These are phyloP conservation scores for Suillus cothurnatus DNA, from an alignment of 768 basidiomycete species.

Conservation along the genomic window DNA sequence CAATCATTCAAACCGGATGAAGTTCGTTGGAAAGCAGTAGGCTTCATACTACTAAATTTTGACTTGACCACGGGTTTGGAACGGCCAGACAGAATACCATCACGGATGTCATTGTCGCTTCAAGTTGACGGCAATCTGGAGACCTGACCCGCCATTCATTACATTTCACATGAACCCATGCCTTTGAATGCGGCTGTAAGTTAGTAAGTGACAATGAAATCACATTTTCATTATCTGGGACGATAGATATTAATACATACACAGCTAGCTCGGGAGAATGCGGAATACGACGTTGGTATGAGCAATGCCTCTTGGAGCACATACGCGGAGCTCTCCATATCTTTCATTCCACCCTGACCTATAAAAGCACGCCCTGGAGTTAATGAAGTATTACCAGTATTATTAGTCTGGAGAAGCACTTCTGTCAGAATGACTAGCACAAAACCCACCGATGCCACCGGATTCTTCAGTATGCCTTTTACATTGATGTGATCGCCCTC, in stretches of 20 bases:
- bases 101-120: not conserved
- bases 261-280: not conserved
- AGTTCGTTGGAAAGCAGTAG: too few relatives aligned
- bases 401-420: not conserved
- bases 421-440: not conserved
- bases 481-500: not conserved
- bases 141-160: not conserved
- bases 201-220: not conserved
- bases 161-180: not conserved
- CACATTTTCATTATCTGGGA: not conserved
- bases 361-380: not conserved
- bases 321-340: not conserved
- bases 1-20: too few relatives aligned
- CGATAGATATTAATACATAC: too few relatives aligned
- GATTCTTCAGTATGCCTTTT: conserved; percentile 21
- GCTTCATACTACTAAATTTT: too few relatives aligned
- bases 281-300: not conserved
- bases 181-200: not conserved
- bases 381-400: not conserved
- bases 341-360: not conserved
- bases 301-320: not conserved
- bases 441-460: conserved; percentile 10
- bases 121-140: not conserved
- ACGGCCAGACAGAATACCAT: not conserved
- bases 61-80: not conserved